phyloP scores from a whole-genome alignment of 345 rosid genomes.

The Lagerstroemia speciosa region DNA sequence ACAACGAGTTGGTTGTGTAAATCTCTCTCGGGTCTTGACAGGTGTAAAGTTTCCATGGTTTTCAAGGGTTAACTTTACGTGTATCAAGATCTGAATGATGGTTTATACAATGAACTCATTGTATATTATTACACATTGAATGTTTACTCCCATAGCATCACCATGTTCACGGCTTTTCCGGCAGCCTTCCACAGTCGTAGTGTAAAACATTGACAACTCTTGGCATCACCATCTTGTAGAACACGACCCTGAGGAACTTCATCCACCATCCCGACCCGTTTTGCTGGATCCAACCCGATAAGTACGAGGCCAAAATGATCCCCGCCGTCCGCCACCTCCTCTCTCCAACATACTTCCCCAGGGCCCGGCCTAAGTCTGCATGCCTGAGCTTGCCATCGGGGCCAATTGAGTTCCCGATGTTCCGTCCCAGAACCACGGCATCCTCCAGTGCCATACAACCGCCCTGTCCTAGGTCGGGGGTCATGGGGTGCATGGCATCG shows the following conservation, averaged over 20 bases:
- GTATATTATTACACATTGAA: too few relatives aligned
- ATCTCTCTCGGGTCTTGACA: too few relatives aligned
- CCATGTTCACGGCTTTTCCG: neutral
- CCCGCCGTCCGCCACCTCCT: constrained; percentile 23
- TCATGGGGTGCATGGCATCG: constrained; percentile 48
- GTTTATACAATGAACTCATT: too few relatives aligned
- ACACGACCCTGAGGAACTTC: constrained; percentile 19
- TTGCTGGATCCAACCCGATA: too few relatives aligned
- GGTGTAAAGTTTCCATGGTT: too few relatives aligned
- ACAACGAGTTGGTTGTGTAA: too few relatives aligned
- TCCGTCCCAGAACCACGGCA: constrained; percentile 26
- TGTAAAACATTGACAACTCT: neutral
- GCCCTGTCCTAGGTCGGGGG: constrained; percentile 37
- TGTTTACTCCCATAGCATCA: too few relatives aligned
- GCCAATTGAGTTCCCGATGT: constrained; percentile 16
- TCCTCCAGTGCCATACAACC: constrained; percentile 33
- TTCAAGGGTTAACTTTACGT: too few relatives aligned
- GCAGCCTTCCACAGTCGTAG: constrained; percentile 30
- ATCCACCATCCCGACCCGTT: constrained; percentile 21
- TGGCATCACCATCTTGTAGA: constrained; percentile 4
- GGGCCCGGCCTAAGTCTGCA: constrained; percentile 9
- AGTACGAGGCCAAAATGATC: constrained; percentile 17
- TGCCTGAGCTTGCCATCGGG: constrained; percentile 3
- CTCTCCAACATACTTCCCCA: constrained; percentile 18
- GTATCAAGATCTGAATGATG: too few relatives aligned